A percentile compares a stretch with the other conserved stretches of the same genome.
phyloP scores from a whole-genome alignment of 169 alveolate species.

The Theileria luwenshuni region DNA sequence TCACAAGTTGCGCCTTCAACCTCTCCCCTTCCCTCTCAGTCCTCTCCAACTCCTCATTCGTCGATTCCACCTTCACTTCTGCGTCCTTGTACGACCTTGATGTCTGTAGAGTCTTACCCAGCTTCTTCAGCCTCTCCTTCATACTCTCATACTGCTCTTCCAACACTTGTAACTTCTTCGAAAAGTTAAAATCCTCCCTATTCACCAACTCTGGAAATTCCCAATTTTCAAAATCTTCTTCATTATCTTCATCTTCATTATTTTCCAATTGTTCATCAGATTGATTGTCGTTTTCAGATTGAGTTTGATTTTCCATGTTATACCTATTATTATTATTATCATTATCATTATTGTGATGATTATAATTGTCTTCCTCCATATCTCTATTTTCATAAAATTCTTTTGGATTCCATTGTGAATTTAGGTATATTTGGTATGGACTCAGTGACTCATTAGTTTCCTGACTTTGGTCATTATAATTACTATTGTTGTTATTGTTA shows the following conservation, averaged over 20 bases:
- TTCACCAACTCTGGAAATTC: conserved; percentile 6
- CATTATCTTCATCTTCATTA: background rate
- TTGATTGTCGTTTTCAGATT: background rate
- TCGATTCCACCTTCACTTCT: conserved; percentile 51
- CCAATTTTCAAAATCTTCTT: background rate
- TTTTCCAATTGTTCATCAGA: background rate
- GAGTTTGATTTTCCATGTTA: background rate
- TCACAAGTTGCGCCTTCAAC: conserved; percentile 58
- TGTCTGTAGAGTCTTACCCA: conserved; percentile 47
- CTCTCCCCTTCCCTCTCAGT: conserved; percentile 65
- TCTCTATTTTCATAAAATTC: too few relatives aligned
- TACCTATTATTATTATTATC: too few relatives aligned
- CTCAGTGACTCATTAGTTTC: background rate
- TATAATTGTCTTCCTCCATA: too few relatives aligned
- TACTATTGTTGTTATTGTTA: background rate
- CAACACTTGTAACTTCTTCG: background rate
- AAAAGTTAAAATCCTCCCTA: background rate
- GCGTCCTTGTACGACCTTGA: conserved; percentile 59
- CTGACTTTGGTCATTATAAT: background rate
- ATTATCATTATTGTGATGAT: background rate
- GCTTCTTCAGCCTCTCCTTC: conserved; percentile 19
- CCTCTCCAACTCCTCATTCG: conserved; percentile 56
- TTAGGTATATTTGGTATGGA: too few relatives aligned
- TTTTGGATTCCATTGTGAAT: too few relatives aligned
- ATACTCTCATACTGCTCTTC: background rate